Evolutionary conservation across 805 yeast genomes (phyloP).

Genomic region (Brettanomyces custersianus): DNA sequence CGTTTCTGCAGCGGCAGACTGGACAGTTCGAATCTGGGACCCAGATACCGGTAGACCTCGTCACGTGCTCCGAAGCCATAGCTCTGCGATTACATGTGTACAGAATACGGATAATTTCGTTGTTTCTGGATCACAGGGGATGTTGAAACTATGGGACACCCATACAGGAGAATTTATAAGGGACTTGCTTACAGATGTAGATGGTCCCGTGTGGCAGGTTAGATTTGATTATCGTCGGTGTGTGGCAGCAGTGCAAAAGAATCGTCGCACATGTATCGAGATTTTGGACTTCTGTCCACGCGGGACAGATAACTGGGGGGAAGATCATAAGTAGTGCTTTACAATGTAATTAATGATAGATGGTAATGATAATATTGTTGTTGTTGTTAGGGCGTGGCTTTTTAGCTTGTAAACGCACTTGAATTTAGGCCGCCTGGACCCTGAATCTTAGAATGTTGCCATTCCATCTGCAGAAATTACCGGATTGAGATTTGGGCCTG

Average conservation of each 20-base stretch:
- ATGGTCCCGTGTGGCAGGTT: conserved; percentile 93
- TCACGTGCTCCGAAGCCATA: conserved; percentile 70
- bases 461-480: no score
- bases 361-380: no score
- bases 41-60: conserved; percentile 63
- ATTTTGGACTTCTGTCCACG: conserved; percentile 65
- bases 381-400: no score
- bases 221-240: conserved; percentile 76
- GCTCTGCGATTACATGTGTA: conserved; percentile 86
- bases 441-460: no score
- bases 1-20: conserved; percentile 94
- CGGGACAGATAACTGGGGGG: conserved; percentile 8
- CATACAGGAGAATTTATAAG: conserved; percentile 67
- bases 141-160: conserved; percentile 83
- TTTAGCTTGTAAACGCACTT: no score
- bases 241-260: conserved; percentile 79
- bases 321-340: not conserved
- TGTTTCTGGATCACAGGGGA: conserved; percentile 82
- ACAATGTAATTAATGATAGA: no score
- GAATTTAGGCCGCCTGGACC: no score
- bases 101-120: conserved; percentile 78
- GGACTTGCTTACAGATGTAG: conserved; percentile 62
- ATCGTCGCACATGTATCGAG: conserved; percentile 68
- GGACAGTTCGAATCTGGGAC: conserved; percentile 88
- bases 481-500: no score